Evolutionary conservation across 1,284 basidiomycete genomes (phyloP), one percentile per base, ranked within the genome.

Genomic region (Puccinia triticina): DNA sequence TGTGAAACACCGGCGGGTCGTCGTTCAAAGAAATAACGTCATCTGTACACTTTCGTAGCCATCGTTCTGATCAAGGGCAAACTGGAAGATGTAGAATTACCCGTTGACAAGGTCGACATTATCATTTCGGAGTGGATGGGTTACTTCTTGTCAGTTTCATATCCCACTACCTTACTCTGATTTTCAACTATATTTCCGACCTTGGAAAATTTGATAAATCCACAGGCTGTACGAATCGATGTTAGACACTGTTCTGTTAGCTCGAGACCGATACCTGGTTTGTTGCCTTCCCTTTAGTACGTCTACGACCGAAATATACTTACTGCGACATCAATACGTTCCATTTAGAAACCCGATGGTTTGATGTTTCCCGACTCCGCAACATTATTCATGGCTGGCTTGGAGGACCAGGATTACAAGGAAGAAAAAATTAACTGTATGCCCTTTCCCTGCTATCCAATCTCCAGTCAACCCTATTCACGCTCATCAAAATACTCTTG

Each of bases 91-190:
- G 90, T 92, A 34, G 96, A 83, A 71, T 82, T 86, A 64, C 95
- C 95, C 7, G 50, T 32, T 3, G 78, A 80, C 43, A 89, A 95
- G 87, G 96, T 95, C 86, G 97, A 99, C 88, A 97, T 99, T 88
- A 98, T 99, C 89, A 95, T 99, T 87, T 98, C 96, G 83, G 97
- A 99, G 88, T 97, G 95, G 94, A 97, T 97, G 94, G 94, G 94
- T 55, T 95, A 95, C 87, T 94, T 94, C 89, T 83, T 71, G 69
- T 71, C 69, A 71, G 88, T 84, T 40, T 21, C 23, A 26, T 37
- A 59, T 40, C 11, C 55, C 48, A n/a, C 37, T 40, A 14, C 48
- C 55, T 53, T 23, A 32, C 23, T 11, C 48, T 18, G 34, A 61
- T 23, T 40, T 14, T 23, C n/a, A 40, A 66, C 3, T n/a, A 21